Percentiles rank a stretch among this genome's conserved stretches.
phyloP scores from a whole-genome alignment of 345 rosid species.

The Rhizophora mangle region DNA sequence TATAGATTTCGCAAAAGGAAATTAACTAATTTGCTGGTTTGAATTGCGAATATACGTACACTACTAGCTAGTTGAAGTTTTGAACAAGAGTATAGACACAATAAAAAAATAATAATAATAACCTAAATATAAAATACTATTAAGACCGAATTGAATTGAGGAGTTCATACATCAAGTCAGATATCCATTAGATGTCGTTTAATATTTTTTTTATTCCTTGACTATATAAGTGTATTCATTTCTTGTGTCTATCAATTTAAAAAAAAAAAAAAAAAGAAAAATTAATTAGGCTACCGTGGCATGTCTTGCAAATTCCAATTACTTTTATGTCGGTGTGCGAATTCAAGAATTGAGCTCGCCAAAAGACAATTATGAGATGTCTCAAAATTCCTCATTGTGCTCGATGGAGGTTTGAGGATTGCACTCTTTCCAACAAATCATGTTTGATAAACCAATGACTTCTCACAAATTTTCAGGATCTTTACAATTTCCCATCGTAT shows the following conservation, averaged over 20 bases:
- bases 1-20: conserved; percentile 12
- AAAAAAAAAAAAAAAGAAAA: not conserved
- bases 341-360: conserved; percentile 15
- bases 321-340: conserved; percentile 8
- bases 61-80: not conserved
- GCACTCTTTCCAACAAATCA: not conserved
- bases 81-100: too few relatives aligned
- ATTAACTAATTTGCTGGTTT: conserved; percentile 9
- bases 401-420: not conserved
- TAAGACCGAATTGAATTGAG: too few relatives aligned
- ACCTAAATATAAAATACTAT: too few relatives aligned
- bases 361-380: conserved; percentile 13
- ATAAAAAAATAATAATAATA: too few relatives aligned
- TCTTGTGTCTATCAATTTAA: too few relatives aligned
- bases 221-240: too few relatives aligned
- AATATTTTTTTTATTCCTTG: too few relatives aligned
- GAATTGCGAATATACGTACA: not conserved
- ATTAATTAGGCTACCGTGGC: not conserved
- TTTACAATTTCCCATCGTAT: too few relatives aligned
- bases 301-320: conserved; percentile 14
- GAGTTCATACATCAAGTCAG: too few relatives aligned
- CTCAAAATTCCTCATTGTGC: not conserved
- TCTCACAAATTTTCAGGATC: too few relatives aligned
- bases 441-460: not conserved
- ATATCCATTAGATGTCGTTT: too few relatives aligned